These are phyloP conservation scores for Metschnikowia gelsemii DNA, from an alignment of 805 yeast species.

Conservation along the genomic window DNA sequence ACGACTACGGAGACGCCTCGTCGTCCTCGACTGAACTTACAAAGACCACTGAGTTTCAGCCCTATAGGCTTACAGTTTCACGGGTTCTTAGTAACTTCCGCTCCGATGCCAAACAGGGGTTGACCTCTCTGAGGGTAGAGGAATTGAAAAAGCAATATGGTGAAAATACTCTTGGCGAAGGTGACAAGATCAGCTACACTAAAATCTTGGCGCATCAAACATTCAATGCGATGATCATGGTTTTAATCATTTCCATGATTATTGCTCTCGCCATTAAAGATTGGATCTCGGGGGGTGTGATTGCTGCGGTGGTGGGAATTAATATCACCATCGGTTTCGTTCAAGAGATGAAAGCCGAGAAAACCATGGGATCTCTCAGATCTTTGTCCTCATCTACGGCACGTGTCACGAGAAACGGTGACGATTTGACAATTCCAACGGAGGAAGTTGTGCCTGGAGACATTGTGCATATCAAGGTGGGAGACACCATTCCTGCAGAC, in stretches of 20 bases:
- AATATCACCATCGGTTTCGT: constrained; percentile 66
- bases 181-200: constrained; percentile 50
- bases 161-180: constrained; percentile 60
- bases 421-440: constrained; percentile 55
- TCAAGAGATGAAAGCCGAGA: constrained; percentile 73
- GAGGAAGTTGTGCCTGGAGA: constrained; percentile 75
- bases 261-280: constrained; percentile 72
- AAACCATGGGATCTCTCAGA: constrained; percentile 73
- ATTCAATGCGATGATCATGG: constrained; percentile 77
- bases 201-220: constrained; percentile 63
- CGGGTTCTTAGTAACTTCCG: constrained; percentile 38
- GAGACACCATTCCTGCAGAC: constrained; percentile 79
- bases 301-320: constrained; percentile 61
- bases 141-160: constrained; percentile 43
- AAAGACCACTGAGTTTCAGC: constrained; percentile 16
- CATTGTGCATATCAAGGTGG: constrained; percentile 58
- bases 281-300: constrained; percentile 83
- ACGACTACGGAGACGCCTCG: constrained; percentile 11
- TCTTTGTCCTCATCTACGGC: constrained; percentile 72
- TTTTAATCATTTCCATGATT: constrained; percentile 64
- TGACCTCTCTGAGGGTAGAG: constrained; percentile 28
- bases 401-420: constrained; percentile 59
- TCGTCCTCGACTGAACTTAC: constrained; percentile 14
- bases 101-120: constrained; percentile 51
- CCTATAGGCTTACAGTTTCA: constrained; percentile 35